Percentiles rank a stretch among this genome's conserved stretches.
phyloP scores from a whole-genome alignment of 257 asterid genomes.

The Solanum rostratum region DNA sequence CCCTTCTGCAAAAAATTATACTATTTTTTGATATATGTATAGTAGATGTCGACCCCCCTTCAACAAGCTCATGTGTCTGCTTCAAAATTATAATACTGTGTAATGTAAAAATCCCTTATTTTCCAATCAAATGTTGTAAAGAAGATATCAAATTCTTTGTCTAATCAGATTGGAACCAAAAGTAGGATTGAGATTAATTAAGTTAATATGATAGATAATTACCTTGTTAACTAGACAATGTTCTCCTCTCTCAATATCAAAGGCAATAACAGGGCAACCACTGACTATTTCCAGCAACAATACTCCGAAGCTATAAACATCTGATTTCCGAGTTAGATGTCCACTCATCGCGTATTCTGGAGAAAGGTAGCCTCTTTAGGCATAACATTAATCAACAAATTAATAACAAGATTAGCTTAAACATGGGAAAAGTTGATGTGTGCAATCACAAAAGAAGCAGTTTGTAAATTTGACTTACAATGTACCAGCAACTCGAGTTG shows the following conservation, averaged over 20 bases:
- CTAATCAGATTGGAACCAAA: background rate
- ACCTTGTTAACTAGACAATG: conserved; percentile 3
- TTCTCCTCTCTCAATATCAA: conserved; percentile 2
- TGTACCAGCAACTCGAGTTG: conserved; percentile 85
- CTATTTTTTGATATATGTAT: no score
- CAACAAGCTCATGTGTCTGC: no score
- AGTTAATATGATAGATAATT: background rate
- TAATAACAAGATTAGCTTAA: background rate
- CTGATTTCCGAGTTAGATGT: conserved; percentile 66
- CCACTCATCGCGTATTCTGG: conserved; percentile 81
- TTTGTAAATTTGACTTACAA: conserved; percentile 30
- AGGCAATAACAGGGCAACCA: background rate
- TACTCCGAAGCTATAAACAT: conserved; percentile 22
- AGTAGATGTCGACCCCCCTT: no score
- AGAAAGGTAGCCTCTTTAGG: conserved; percentile 59
- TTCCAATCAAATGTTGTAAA: background rate
- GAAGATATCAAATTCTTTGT: background rate
- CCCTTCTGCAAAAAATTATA: no score
- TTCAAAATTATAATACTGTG: no score
- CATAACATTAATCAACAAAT: background rate
- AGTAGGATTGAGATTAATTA: background rate
- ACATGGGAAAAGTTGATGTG: background rate
- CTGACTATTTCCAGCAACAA: background rate
- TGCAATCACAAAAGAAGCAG: background rate
- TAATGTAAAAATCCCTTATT: no score